Percentiles rank a stretch among this genome's conserved stretches.
These are phyloP conservation scores for Nissolia schottii DNA, from an alignment of 306 rosid species.

Conservation along the genomic window DNA sequence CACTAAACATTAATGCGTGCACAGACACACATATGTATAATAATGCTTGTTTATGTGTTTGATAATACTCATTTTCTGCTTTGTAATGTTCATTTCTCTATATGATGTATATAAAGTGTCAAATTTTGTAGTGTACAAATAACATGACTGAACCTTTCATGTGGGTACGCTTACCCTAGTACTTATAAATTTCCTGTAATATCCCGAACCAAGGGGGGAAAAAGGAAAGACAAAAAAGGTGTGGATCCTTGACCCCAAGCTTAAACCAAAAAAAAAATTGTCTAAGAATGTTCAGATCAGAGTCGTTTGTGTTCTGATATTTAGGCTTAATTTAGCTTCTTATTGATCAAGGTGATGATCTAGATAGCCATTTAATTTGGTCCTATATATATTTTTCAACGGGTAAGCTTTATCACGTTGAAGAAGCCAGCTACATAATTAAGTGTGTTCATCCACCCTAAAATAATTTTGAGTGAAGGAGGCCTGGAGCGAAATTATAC, in stretches of 20 bases:
- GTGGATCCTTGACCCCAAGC: not conserved
- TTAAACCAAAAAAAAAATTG: too few relatives aligned
- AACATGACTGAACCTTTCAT: too few relatives aligned
- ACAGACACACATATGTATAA: too few relatives aligned
- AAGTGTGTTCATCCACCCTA: not conserved
- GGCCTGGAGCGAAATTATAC: constrained; percentile 20
- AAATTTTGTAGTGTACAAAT: too few relatives aligned
- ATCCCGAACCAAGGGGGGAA: not conserved
- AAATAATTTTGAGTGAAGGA: constrained; percentile 27
- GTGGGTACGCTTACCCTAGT: not conserved
- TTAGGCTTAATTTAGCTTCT: not conserved
- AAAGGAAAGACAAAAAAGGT: not conserved
- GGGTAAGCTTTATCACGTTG: not conserved
- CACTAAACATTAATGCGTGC: too few relatives aligned
- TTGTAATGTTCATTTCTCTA: too few relatives aligned
- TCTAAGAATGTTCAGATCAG: too few relatives aligned
- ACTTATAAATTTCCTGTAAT: not conserved
- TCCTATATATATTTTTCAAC: not conserved
- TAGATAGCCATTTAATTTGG: not conserved
- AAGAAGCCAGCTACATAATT: not conserved
- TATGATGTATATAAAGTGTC: too few relatives aligned
- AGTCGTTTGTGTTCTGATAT: not conserved
- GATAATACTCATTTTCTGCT: too few relatives aligned
- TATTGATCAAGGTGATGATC: not conserved
- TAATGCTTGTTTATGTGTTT: too few relatives aligned